These are phyloP conservation scores for Lenzites betulinus DNA, from an alignment of 768 basidiomycete species.

Conservation along the genomic window DNA sequence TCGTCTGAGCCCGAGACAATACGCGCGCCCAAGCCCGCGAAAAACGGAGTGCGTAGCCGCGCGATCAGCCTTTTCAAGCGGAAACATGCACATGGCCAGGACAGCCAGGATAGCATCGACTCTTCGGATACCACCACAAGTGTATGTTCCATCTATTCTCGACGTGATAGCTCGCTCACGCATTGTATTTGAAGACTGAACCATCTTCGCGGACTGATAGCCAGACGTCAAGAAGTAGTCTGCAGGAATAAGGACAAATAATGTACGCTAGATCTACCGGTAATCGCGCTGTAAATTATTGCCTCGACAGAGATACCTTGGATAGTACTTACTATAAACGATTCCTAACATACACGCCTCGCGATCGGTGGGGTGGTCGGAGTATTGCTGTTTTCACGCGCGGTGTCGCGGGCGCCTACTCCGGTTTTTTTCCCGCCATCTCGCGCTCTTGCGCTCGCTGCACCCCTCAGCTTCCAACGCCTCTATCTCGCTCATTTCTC, in stretches of 20 bases:
- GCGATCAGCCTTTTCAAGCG: conserved; percentile 31
- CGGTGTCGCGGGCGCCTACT: too few species aligned
- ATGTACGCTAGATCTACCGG: conserved; percentile 11
- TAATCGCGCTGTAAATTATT: conserved; percentile 2
- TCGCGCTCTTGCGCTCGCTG: too few species aligned
- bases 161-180: neutral
- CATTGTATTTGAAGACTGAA: neutral
- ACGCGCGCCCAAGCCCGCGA: conserved; percentile 4
- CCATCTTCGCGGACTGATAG: conserved; percentile 13
- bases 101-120: conserved; percentile 25
- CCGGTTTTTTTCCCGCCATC: too few species aligned
- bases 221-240: neutral
- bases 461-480: too few species aligned
- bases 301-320: neutral
- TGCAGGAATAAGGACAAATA: neutral
- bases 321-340: neutral
- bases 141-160: neutral
- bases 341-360: neutral
- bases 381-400: too few species aligned
- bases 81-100: conserved; percentile 20
- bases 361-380: neutral
- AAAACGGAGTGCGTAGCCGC: conserved; percentile 15
- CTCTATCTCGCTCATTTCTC: too few species aligned
- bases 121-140: conserved; percentile 18
- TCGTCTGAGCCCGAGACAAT: conserved; percentile 22